A percentile compares a stretch with the other conserved stretches of the same genome.
Conservation (phyloP, 306 rosid genomes). For the Dicorynia guianensis region DNA sequence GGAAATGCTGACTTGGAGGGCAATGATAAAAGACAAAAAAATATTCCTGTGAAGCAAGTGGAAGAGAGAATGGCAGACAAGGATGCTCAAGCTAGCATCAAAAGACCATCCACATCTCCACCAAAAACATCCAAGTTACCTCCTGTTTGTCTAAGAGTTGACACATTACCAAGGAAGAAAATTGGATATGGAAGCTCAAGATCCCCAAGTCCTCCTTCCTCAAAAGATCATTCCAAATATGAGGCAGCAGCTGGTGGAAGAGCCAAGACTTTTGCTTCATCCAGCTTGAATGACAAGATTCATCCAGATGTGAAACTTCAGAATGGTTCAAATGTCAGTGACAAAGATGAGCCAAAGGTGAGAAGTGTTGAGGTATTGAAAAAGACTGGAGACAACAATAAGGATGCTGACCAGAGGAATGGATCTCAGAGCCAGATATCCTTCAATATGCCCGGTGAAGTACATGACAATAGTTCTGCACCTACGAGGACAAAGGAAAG, state of each 20-base stretch:
- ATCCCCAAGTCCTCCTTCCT: slow-evolving; percentile 63
- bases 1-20: slow-evolving; percentile 39
- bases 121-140: slow-evolving; percentile 60
- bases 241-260: slow-evolving; percentile 16
- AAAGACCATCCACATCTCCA: slow-evolving; percentile 46
- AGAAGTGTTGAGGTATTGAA: slow-evolving; percentile 39
- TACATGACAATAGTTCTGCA: neutral
- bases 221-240: slow-evolving; percentile 25
- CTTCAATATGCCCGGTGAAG: neutral
- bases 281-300: slow-evolving; percentile 23
- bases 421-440: slow-evolving; percentile 7
- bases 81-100: slow-evolving; percentile 14
- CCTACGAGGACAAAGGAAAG: slow-evolving; percentile 10
- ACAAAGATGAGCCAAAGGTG: slow-evolving; percentile 37
- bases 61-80: slow-evolving; percentile 40
- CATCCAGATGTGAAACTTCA: neutral
- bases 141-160: slow-evolving; percentile 89
- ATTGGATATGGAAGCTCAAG: slow-evolving; percentile 51
- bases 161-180: slow-evolving; percentile 69
- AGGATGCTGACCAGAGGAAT: slow-evolving; percentile 15
- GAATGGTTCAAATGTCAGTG: slow-evolving; percentile 2
- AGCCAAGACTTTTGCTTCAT: slow-evolving; percentile 3
- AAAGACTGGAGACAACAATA: slow-evolving; percentile 27
- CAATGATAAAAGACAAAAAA: slow-evolving; percentile 28
- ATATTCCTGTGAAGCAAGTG: slow-evolving; percentile 30